Base-by-base conservation (phyloP, 2,329 filamentous ascomycete species). In the Colletotrichum brevisporum region DNA sequence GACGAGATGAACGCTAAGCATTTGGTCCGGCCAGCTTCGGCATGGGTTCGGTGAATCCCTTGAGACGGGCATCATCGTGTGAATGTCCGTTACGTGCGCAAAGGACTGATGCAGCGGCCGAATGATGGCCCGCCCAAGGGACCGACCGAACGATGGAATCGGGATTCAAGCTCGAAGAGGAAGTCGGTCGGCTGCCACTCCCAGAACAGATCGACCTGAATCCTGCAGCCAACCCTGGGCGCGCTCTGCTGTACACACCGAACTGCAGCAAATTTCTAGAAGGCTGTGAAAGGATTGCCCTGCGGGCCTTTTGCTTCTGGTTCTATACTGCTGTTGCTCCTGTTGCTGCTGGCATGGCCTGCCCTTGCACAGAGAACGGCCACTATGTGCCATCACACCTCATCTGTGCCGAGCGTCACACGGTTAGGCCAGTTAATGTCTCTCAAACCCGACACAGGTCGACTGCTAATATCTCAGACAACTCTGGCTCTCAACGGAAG, bases 101-200 rank as follows among this genome's bases (percentile, higher is more conserved):
- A 58, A 18, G 39, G 51, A 36, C n/a, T 48, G 26, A 60, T 31
- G 53, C 18, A n/a, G 50, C 54, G 47, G 60, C 61, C 52, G 54
- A 59, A 54, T 54, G 21, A 68, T 65, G 65, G 48, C 24, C 60
- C 60, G 60, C 47, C 27, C 27, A 31, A 43, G 47, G 43, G 65
- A 45, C 54, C 21, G 21, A 59, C 53, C 53, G 60, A 57, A 61
- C 51, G 66, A 53, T 50, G 47, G 57, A 68, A 45, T 63, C 67
- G 67, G 67, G 47, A 31, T 63, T 53, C 67, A 68, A 50, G 63
- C 67, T 68, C 64, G 47, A 70, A 68, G 48, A 70, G 63, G 67
- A 57, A 70, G 67, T 68, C 63, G 63, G 63, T 70, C 64, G 63
- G 63, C 56, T 54, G 63, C 52, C 57, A 56, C 50, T 52, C 56